These are phyloP conservation scores for Apiospora sp. DNA, from an alignment of 2,329 filamentous ascomycete genomes.

Conservation along the genomic window DNA sequence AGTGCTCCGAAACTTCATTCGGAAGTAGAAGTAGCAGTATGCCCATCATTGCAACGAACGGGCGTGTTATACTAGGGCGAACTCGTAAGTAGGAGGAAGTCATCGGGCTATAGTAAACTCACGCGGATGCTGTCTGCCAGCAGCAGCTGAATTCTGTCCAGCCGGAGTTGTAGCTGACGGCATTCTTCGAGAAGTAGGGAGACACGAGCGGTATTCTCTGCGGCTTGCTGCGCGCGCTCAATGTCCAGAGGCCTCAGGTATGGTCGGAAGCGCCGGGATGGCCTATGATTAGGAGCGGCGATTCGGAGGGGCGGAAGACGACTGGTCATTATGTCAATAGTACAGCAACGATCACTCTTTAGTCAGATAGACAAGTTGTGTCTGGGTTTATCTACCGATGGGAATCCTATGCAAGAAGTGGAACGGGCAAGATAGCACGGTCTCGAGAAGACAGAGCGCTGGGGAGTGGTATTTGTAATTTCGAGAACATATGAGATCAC, in stretches of 20 bases:
- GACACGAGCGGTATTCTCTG: slow-evolving; percentile 1
- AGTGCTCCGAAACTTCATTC: not conserved
- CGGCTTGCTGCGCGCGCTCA: not conserved
- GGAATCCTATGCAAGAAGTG: not conserved
- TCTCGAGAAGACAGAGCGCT: not conserved
- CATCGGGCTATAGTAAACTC: not conserved
- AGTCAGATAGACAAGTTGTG: not conserved
- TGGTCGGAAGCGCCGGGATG: not conserved
- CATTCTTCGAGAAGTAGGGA: slow-evolving; percentile 1
- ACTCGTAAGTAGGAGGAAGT: not conserved
- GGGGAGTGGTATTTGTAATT: not conserved
- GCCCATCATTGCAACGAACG: not conserved
- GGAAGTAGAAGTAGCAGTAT: not conserved
- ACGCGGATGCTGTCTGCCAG: not conserved
- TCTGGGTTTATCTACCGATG: not conserved
- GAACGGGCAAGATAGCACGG: not conserved
- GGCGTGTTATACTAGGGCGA: not conserved
- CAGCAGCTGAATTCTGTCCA: not conserved
- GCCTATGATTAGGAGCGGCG: not conserved
- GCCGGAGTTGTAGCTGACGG: not conserved
- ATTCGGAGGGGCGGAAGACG: not conserved
- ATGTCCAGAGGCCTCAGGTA: not conserved
- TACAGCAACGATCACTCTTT: not conserved
- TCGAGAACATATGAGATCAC: not conserved
- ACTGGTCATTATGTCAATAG: not conserved